A percentile compares a stretch with the other conserved stretches of the same genome.
Evolutionary conservation across 1,284 basidiomycete genomes (phyloP).

Genomic region (Papiliotrema laurentii): DNA sequence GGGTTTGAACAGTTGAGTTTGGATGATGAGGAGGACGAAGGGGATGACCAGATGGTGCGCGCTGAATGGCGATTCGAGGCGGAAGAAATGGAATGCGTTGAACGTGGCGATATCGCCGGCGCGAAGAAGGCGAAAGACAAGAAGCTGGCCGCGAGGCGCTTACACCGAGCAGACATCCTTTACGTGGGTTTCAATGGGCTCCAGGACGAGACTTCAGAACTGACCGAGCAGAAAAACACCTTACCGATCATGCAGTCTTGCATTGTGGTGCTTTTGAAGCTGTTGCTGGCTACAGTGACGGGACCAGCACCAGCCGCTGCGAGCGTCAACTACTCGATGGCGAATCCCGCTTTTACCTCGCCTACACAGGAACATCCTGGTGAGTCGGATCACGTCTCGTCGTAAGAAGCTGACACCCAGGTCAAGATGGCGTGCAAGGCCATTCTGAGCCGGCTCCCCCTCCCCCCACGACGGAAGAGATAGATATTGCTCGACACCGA

Average conservation of each 20-base stretch:
- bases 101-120: constrained; percentile 53
- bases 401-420: too few species aligned
- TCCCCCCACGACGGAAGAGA: constrained; percentile 83
- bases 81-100: constrained; percentile 54
- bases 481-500: constrained; percentile 90
- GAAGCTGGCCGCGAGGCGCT: constrained; percentile 70
- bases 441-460: constrained; percentile 51
- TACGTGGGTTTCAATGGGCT: constrained; percentile 61
- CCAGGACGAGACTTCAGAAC: neutral
- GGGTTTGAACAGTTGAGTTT: constrained; percentile 52
- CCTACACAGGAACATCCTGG: constrained; percentile 54
- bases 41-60: constrained; percentile 52
- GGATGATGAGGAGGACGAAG: constrained; percentile 38
- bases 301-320: constrained; percentile 59
- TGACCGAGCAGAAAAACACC: constrained; percentile 53
- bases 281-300: constrained; percentile 81
- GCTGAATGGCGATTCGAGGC: constrained; percentile 63
- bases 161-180: constrained; percentile 82
- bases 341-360: constrained; percentile 51
- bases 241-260: constrained; percentile 77
- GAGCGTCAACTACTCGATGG: constrained; percentile 47
- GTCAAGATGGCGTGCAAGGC: neutral
- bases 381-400: constrained; percentile 45
- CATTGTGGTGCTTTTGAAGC: constrained; percentile 83
- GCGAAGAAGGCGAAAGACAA: constrained; percentile 63